Conservation (phyloP, 73 alveolate genomes). For the Breviolum minutum region DNA sequence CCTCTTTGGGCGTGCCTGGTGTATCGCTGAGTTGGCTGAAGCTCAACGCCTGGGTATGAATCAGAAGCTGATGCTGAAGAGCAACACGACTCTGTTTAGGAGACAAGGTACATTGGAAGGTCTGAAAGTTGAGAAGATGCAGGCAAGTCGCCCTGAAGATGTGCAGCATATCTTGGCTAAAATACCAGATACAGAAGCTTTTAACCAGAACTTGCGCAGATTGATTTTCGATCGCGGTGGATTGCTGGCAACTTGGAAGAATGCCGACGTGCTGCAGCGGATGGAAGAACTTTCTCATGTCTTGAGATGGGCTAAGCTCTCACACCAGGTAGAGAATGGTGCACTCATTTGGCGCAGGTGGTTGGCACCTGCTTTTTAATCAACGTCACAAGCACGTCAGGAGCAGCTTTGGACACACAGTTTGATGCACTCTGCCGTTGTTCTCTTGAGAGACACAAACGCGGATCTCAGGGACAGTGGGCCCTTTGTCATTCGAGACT, state of each 20-base stretch:
- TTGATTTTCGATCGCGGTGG: conserved; percentile 42
- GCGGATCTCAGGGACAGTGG: no score
- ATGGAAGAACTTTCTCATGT: conserved; percentile 27
- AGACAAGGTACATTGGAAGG: background rate
- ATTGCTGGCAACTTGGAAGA: conserved; percentile 7
- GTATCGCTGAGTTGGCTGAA: conserved; percentile 39
- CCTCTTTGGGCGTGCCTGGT: conserved; percentile 18
- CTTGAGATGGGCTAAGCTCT: conserved; percentile 34
- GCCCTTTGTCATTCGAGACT: no score
- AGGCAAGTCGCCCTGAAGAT: conserved; percentile 74
- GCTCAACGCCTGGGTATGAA: conserved; percentile 62
- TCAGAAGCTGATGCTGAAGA: background rate
- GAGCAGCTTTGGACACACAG: no score
- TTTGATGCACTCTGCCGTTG: no score
- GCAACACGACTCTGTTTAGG: background rate
- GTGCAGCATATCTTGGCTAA: conserved; percentile 13
- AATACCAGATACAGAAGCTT: conserved; percentile 44
- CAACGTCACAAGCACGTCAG: background rate
- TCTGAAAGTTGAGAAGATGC: conserved; percentile 20
- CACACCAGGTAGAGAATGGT: background rate
- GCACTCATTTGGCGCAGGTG: conserved; percentile 25
- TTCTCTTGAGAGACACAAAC: no score
- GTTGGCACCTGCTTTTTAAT: background rate
- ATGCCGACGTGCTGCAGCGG: background rate
- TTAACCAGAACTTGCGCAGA: conserved; percentile 15